Evolutionary conservation across 768 basidiomycete species (phyloP), one percentile per base, ranked within the genome.

Genomic region (Gloeophyllum trabeum): DNA sequence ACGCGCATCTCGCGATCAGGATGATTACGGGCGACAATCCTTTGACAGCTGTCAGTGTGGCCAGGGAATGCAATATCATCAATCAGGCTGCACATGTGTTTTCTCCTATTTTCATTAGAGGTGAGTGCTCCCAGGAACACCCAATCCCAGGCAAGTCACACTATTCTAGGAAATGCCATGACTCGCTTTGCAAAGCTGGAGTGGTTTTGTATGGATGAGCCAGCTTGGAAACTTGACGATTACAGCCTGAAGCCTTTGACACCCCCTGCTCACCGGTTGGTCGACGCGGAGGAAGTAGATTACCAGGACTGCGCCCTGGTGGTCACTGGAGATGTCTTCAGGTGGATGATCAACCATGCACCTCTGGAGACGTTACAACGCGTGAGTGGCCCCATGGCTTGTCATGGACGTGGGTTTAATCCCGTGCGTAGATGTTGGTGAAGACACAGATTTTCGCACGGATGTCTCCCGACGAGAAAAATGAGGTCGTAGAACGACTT

Each of bases 1-100:
- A 74, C 2, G 96, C 96, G 1, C 91, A 97, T 62, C 63, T 99
- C 26, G 86, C 90, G 16, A 93, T 90, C 53, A 72, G 93, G 48
- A 98, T 99, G 96, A 93, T 96, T 40, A 99, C 96, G 1, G 96
- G 96, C 6, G 96, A 99, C 55, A 99, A 99, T 49, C 81, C 92
- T 24, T 68, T 96, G 30, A 99, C 96, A 4, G 96, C 94, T 4
- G 86, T 97, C 52, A 96, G 92, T 50, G 94, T 99, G 26, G 96
- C 92, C 1, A 69, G 93, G 45, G 96, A 99, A 62, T 98, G 94
- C 49, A 76, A 75, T 32, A 64, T 99, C 43, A 80, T 98, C 51
- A 85, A 78, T 46, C 86, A 88, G 49, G 82, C 87, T 14, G 86
- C 85, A 0, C 82, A 93, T 54, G 82, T 98, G 12, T 99, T 92